Evolutionary conservation across 2,329 filamentous ascomycete species (phyloP).

Genomic region (Lasiodiplodia citricola): DNA sequence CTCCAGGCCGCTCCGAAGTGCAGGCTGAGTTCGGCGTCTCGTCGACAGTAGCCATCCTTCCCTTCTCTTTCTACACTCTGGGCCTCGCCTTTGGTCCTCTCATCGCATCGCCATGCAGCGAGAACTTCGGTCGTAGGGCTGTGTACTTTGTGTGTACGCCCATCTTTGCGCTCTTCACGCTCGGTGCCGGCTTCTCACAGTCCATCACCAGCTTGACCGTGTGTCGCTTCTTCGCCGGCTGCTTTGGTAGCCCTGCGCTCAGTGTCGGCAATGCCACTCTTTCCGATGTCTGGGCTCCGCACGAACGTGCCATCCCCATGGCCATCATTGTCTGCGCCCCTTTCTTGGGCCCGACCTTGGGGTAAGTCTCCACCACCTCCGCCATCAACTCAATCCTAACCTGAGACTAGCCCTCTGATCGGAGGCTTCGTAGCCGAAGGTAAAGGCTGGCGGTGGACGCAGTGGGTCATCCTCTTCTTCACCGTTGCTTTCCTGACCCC

Average conservation of each 20-base stretch:
- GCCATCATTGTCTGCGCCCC: constrained; percentile 42
- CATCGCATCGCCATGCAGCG: constrained; percentile 75
- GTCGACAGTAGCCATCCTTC: constrained; percentile 31
- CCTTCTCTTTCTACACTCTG: constrained; percentile 34
- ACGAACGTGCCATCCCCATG: constrained; percentile 38
- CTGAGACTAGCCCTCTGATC: constrained; percentile 39
- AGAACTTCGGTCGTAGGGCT: constrained; percentile 70
- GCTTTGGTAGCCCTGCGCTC: constrained; percentile 39
- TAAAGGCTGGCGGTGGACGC: constrained; percentile 47
- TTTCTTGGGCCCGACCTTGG: constrained; percentile 42
- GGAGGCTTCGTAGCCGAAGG: constrained; percentile 46
- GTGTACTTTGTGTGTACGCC: constrained; percentile 73
- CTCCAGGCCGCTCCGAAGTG: constrained; percentile 22
- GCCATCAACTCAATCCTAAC: not conserved
- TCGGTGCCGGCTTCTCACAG: constrained; percentile 56
- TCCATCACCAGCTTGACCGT: constrained; percentile 73
- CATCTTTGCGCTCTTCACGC: constrained; percentile 61
- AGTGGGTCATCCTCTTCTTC: constrained; percentile 49
- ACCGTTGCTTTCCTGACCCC: constrained; percentile 40
- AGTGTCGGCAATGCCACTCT: constrained; percentile 47
- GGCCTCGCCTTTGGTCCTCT: constrained; percentile 72
- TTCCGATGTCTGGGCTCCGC: constrained; percentile 42
- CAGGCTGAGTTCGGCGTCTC: constrained; percentile 32
- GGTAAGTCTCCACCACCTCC: constrained; percentile 33
- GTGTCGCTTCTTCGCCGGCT: constrained; percentile 60